Base-by-base conservation (phyloP, 208 protist species). In the Crithidia brevicula region DNA sequence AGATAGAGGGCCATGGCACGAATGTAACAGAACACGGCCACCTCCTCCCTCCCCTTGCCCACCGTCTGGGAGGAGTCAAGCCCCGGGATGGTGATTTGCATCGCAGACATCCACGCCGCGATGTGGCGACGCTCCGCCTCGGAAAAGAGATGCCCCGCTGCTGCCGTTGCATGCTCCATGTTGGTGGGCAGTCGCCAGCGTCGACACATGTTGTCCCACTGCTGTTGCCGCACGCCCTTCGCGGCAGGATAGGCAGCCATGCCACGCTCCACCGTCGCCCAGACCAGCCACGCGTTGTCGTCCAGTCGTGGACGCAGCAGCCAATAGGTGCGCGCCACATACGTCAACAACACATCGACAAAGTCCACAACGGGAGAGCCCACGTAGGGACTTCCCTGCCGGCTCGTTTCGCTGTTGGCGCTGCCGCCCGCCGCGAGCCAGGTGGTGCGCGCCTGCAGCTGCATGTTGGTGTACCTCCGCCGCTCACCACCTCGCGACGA, bases 301-400 rank as follows among this genome's bases (percentile, higher is more conserved):
- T 75, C 76, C 25, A 77, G 69, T 6, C 85, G 79, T 13, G 78
- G 79, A 3, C 89, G 81, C 59, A 95, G 70, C 63, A 95, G 76
- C 77, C 89, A 75, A 47, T 82, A 86, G 36, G 77, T 74, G 20
- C 83, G 86, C 25, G 86, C 75, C n/a, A 80, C 79, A 59, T 92
- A 86, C 46, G 81, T 88, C n/a, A 76, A 33, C 16, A 91, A 67
- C 13, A 61, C 58, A 36, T 86, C 75, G 0, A 77, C 85, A n/a
- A 95, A 72, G 10, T 63, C 67, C 9, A 46, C 56, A 20, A 89
- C 63, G 28, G 43, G 15, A 38, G 69, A 28, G 8, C 22, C 15
- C 25, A 36, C 7, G 25, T 20, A n/a, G 25, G 16, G 0, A 22
- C 34, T 18, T 10, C 18, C 23, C 9, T 25, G 11, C 4, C 36